Evolutionary conservation across 768 basidiomycete genomes (phyloP).

Genomic region (Auricularia sp.): DNA sequence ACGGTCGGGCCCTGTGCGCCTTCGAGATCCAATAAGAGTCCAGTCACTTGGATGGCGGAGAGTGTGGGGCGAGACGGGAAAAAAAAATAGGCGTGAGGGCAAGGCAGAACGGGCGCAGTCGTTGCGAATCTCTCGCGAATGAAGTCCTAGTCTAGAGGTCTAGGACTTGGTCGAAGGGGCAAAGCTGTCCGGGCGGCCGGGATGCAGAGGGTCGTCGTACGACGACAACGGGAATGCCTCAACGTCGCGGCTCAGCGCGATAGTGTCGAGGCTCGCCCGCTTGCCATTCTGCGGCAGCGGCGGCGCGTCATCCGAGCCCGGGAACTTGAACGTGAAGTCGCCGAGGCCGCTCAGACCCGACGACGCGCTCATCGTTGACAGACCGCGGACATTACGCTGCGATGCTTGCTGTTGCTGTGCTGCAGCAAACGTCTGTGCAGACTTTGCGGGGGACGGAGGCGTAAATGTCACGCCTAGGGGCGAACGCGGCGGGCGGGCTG

Average conservation of each 20-base stretch:
- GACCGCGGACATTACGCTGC: slow-evolving; percentile 5
- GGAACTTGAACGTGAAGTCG: slow-evolving; percentile 1
- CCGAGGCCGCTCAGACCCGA: slow-evolving; percentile 40
- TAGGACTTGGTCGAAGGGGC: neutral
- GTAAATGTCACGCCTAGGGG: slow-evolving; percentile 23
- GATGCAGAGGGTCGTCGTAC: slow-evolving; percentile 28
- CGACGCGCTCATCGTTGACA: slow-evolving; percentile 30
- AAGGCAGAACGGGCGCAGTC: too few relatives aligned
- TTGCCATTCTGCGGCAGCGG: slow-evolving; percentile 1
- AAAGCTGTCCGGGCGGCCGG: neutral
- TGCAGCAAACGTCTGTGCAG: slow-evolving; percentile 6
- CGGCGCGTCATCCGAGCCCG: neutral
- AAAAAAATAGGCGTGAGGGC: too few relatives aligned
- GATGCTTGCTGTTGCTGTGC: slow-evolving; percentile 5
- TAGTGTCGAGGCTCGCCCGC: slow-evolving; percentile 75
- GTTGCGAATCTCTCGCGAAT: too few relatives aligned
- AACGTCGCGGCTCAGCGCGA: slow-evolving; percentile 72
- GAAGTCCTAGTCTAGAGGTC: neutral
- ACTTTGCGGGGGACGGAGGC: neutral
- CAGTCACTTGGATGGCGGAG: too few relatives aligned
- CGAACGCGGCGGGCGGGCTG: slow-evolving; percentile 69
- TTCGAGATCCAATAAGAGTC: too few relatives aligned
- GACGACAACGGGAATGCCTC: slow-evolving; percentile 77
- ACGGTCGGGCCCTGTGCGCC: too few relatives aligned
- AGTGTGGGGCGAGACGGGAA: too few relatives aligned